Percentiles rank a stretch among this genome's conserved stretches.
Evolutionary conservation across 2,329 filamentous ascomycete species (phyloP).

Genomic region (Hypoxylon sp.): DNA sequence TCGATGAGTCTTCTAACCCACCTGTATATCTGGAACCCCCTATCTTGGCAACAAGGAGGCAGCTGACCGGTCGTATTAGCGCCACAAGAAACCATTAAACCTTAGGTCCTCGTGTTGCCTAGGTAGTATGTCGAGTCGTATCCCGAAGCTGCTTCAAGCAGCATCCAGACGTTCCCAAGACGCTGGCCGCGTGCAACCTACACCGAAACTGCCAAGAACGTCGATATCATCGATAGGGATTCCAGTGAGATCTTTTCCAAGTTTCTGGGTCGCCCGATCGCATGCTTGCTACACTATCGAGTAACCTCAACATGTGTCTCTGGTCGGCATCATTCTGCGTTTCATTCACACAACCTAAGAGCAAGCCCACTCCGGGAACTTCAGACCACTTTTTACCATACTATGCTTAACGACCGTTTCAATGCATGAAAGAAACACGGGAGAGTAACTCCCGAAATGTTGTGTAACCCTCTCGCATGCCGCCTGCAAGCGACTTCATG

Average conservation of each 20-base stretch:
- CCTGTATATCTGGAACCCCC: neutral
- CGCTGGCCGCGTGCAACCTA: neutral
- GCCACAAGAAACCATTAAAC: neutral
- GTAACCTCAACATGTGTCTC: constrained; percentile 1
- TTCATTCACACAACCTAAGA: constrained; percentile 7
- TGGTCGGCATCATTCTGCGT: constrained; percentile 1
- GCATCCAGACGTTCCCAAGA: neutral
- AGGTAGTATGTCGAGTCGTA: neutral
- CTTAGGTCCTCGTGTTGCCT: neutral
- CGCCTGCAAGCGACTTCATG: constrained; percentile 18
- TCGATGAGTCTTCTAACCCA: neutral
- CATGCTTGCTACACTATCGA: neutral
- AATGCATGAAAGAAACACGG: constrained; percentile 12
- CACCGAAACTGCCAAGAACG: neutral
- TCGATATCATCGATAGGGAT: constrained; percentile 1
- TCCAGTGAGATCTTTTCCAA: neutral
- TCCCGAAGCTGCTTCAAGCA: neutral
- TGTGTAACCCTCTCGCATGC: constrained; percentile 19
- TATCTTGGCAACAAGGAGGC: neutral
- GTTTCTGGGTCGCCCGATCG: neutral
- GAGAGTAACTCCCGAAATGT: constrained; percentile 14
- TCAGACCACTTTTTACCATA: constrained; percentile 4
- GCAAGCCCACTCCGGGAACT: neutral
- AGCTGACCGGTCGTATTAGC: neutral
- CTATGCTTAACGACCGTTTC: constrained; percentile 11